These are phyloP conservation scores for Pythium vanterpoolii DNA, from an alignment of 352 stramenopile genomes.

Conservation along the genomic window DNA sequence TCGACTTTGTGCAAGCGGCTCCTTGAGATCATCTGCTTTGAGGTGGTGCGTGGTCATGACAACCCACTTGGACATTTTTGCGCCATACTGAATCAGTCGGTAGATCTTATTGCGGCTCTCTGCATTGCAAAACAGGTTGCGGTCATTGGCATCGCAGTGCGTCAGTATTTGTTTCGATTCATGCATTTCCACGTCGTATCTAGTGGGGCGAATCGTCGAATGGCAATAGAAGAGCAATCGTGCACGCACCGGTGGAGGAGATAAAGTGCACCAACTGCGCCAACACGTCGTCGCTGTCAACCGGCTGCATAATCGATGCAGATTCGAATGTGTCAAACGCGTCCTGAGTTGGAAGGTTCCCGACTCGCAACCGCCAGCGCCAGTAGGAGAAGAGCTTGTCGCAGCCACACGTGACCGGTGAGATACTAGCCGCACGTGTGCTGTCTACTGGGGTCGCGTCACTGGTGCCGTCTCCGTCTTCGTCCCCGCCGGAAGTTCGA, in stretches of 20 bases:
- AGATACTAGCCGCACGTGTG: background rate
- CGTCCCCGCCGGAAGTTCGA: background rate
- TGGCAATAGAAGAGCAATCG: background rate
- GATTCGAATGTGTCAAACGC: background rate
- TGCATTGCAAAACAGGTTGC: conserved; percentile 19
- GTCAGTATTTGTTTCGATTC: background rate
- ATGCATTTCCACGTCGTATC: background rate
- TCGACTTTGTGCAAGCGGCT: background rate
- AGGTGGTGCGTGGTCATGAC: conserved; percentile 24
- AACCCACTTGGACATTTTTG: conserved; percentile 48
- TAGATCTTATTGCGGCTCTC: conserved; percentile 63
- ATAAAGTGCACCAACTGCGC: conserved; percentile 46
- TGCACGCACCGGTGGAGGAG: conserved; percentile 38
- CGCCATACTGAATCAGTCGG: conserved; percentile 56
- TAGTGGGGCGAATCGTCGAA: background rate
- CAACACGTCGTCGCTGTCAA: conserved; percentile 28
- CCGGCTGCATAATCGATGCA: conserved; percentile 7
- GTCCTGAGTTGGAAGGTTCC: too few species aligned
- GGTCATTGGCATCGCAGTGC: background rate
- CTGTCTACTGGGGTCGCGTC: background rate
- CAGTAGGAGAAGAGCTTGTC: background rate
- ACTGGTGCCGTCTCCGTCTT: background rate
- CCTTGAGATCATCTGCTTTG: conserved; percentile 12
- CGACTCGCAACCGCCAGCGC: background rate
- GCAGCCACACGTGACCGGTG: background rate